Percentiles rank a stretch among this genome's conserved stretches.
Conservation (phyloP, 768 basidiomycete genomes). For the Kwoniella botswanensis region DNA sequence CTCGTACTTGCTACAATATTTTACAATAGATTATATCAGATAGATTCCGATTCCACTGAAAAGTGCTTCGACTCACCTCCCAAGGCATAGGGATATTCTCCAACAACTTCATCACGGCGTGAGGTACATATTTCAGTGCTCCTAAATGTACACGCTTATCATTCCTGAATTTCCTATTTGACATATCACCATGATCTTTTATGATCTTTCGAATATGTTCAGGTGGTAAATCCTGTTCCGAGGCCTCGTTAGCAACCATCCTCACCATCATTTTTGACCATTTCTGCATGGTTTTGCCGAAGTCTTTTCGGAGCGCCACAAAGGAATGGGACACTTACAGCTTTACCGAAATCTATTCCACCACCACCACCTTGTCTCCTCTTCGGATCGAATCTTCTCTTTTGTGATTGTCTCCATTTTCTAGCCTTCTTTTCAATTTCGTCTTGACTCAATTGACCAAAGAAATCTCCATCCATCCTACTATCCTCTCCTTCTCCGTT, state of each 20-base stretch:
- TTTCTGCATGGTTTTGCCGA: not conserved
- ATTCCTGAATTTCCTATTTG: slow-evolving; percentile 97
- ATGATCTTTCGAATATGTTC: slow-evolving; percentile 99
- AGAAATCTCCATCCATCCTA: slow-evolving; percentile 53
- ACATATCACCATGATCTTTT: slow-evolving; percentile 99
- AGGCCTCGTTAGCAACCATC: slow-evolving; percentile 20
- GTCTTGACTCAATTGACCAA: slow-evolving; percentile 65
- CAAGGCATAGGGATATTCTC: slow-evolving; percentile 98
- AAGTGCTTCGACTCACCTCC: slow-evolving; percentile 63
- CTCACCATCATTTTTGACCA: not conserved
- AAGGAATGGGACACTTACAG: slow-evolving; percentile 41
- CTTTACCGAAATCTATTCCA: slow-evolving; percentile 58
- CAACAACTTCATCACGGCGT: slow-evolving; percentile 97
- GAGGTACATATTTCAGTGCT: slow-evolving; percentile 92
- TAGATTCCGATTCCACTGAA: not conserved
- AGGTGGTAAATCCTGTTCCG: slow-evolving; percentile 81
- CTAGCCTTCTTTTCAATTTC: slow-evolving; percentile 87
- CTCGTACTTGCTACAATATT: slow-evolving; percentile 78
- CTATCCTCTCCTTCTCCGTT: slow-evolving; percentile 36
- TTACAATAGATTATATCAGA: slow-evolving; percentile 17
- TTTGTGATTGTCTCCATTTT: slow-evolving; percentile 85
- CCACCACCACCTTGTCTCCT: slow-evolving; percentile 56
- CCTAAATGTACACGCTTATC: slow-evolving; percentile 99
- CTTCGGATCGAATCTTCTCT: slow-evolving; percentile 72
- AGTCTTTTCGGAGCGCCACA: not conserved